phyloP scores from a whole-genome alignment of 495 filamentous ascomycete species.

The Bombardia bombarda region DNA sequence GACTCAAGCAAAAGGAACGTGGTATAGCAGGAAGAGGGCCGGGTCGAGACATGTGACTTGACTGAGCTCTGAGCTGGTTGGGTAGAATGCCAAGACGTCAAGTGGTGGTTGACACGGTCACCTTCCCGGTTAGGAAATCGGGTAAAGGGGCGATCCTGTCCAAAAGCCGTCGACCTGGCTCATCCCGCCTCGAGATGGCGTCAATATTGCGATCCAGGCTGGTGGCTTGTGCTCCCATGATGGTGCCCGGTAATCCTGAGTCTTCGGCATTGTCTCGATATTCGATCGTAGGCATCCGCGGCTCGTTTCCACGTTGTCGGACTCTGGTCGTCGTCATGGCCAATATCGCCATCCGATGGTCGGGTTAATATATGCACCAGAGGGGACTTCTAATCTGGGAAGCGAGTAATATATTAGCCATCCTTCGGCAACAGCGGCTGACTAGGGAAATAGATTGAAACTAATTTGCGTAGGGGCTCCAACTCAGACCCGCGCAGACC shows the following conservation, averaged over 20 bases:
- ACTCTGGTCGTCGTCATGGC: not conserved
- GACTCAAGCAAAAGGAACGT: not conserved
- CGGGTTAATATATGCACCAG: not conserved
- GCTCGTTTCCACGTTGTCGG: not conserved
- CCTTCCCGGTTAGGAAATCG: slow-evolving; percentile 2
- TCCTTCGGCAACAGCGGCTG: not conserved
- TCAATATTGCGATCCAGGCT: not conserved
- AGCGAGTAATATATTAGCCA: not conserved
- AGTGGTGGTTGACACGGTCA: not conserved
- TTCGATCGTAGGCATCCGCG: too few species aligned
- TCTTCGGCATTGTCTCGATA: too few species aligned
- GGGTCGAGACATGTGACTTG: not conserved
- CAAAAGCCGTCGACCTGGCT: not conserved
- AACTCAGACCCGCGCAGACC: too few species aligned
- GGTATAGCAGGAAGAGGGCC: not conserved
- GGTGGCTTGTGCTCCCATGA: not conserved
- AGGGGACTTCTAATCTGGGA: not conserved
- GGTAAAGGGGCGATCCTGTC: not conserved
- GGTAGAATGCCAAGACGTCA: not conserved
- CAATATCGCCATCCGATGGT: not conserved
- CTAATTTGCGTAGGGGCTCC: too few species aligned
- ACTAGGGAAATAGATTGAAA: not conserved
- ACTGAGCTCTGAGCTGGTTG: not conserved
- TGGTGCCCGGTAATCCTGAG: too few species aligned
- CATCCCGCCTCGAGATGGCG: not conserved